These are phyloP conservation scores for Botrytis sinoallii DNA, from an alignment of 2,329 filamentous ascomycete species.

Conservation along the genomic window DNA sequence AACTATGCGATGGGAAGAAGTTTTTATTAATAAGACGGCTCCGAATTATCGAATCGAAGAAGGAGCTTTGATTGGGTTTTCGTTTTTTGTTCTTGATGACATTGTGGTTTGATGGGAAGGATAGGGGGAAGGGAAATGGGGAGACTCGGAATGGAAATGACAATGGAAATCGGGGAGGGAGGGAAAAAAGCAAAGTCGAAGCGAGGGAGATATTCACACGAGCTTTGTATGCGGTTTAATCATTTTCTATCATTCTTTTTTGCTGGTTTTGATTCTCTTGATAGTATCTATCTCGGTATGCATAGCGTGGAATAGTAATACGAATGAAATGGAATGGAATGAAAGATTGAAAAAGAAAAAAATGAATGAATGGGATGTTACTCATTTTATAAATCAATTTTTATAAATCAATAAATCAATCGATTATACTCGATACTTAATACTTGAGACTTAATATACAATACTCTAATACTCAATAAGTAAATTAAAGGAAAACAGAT, in stretches of 20 bases:
- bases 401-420: no score
- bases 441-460: no score
- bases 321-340: neutral
- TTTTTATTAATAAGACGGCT: slow-evolving; percentile 50
- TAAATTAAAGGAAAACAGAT: no score
- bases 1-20: slow-evolving; percentile 55
- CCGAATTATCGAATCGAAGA: slow-evolving; percentile 19
- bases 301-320: neutral
- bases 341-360: neutral
- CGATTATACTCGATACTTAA: no score
- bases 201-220: neutral
- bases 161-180: neutral
- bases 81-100: neutral
- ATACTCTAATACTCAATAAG: no score
- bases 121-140: no score
- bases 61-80: slow-evolving; percentile 20
- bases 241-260: neutral
- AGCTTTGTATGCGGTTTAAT: neutral
- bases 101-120: neutral
- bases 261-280: neutral
- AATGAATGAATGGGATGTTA: no score
- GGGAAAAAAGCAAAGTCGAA: neutral
- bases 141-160: neutral
- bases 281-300: neutral
- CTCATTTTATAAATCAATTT: no score